Evolutionary conservation across 192 early-diverging fungal genomes (phyloP).

Genomic region (Backusella mclennaniae): DNA sequence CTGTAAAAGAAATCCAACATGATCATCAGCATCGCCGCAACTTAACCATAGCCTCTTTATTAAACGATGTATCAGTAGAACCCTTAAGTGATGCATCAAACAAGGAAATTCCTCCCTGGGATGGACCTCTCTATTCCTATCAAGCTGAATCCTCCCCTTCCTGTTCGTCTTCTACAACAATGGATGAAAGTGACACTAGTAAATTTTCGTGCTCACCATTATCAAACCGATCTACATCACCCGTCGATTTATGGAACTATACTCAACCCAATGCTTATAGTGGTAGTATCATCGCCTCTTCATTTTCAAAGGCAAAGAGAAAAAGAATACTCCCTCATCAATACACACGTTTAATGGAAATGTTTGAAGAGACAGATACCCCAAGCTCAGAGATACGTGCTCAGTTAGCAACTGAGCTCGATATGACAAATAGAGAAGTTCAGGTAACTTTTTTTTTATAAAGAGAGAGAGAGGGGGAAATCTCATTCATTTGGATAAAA

Average conservation of each 20-base stretch:
- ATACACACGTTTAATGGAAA: constrained; percentile 60
- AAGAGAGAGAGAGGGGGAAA: background rate
- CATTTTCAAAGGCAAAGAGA: constrained; percentile 61
- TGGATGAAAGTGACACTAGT: background rate
- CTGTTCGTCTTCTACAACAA: background rate
- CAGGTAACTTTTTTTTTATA: constrained; percentile 45
- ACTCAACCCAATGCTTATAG: background rate
- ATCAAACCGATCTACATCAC: background rate
- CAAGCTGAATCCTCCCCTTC: background rate
- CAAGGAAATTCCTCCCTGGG: background rate
- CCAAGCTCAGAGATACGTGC: constrained; percentile 74
- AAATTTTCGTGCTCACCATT: background rate
- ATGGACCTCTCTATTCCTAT: background rate
- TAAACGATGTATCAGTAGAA: background rate
- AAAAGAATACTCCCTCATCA: constrained; percentile 74
- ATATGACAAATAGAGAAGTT: constrained; percentile 78
- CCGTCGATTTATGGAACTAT: background rate
- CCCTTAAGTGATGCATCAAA: background rate
- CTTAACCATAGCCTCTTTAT: background rate
- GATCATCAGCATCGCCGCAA: background rate
- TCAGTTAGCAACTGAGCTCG: constrained; percentile 64
- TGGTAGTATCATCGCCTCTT: background rate
- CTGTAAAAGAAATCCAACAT: background rate
- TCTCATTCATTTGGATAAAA: constrained; percentile 10
- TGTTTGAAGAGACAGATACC: constrained; percentile 74